Evolutionary conservation across 495 filamentous ascomycete genomes (phyloP), one percentile per base, ranked within the genome.

Genomic region (Podospora fimiseda): DNA sequence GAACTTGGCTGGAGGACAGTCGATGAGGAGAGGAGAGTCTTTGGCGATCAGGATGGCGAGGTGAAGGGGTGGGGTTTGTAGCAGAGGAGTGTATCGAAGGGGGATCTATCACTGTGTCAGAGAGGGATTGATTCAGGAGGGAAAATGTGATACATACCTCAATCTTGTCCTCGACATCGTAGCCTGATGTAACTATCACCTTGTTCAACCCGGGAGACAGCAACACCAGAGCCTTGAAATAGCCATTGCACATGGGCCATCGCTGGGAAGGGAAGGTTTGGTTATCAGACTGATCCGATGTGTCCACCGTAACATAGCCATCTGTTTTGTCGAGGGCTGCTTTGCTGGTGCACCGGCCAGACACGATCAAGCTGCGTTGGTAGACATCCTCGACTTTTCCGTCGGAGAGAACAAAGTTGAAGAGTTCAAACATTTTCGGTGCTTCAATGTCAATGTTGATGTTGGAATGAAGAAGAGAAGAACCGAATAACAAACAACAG

Each of bases 151-250:
- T 16, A 13, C 3, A 16, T 39, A 57, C 47, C 43, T 44, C 50
- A 8, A 27, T 42, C 6, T 23, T 23, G 3, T 27, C 24, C 13
- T 43, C 2, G 7, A 2, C 18, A 37, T 52, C 24, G 9, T 47
- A 13, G 2, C 47, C 33, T 30, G 43, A 43, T 7, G 15, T 51
- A 36, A 61, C 3, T 6, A 48, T 27, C 41, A 90, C 58, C 30
- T 78, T 78, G 66, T 91, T 91, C 16, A 81, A 80, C 8, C 87
- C 86, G 1, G 86, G 85, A 23, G 81, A 73, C 15, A 90, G 76
- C 63, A 89, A 77, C 11, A 88, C 74, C 24, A 91, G 75, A 37
- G 78, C 80, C 68, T 90, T 91, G 74, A 90, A 90, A 62, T 87
- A 77, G 4, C 84, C 87, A 43, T 83, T 80, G 55, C 70, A 81